A percentile compares a stretch with the other conserved stretches of the same genome.
These are phyloP conservation scores for Talaromyces borbonicus DNA, from an alignment of 495 filamentous ascomycete genomes.

Conservation along the genomic window DNA sequence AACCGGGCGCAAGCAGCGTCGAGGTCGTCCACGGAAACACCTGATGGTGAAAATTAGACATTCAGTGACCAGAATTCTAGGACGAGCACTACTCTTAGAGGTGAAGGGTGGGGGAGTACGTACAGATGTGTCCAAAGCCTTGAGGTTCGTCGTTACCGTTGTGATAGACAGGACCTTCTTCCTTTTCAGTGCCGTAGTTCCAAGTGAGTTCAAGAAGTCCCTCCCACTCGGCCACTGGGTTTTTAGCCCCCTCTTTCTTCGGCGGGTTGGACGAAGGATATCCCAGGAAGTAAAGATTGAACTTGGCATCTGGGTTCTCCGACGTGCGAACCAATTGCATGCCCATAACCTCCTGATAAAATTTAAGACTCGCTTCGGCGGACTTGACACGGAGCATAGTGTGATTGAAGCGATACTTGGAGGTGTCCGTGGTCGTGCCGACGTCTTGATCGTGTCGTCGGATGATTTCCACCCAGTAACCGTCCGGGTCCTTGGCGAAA, in stretches of 20 bases:
- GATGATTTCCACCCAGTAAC: conserved; percentile 79
- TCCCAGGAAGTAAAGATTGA: conserved; percentile 89
- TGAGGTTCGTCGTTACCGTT: conserved; percentile 86
- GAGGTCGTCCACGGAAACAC: conserved; percentile 81
- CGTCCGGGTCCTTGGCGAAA: conserved; percentile 87
- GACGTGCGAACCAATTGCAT: conserved; percentile 68
- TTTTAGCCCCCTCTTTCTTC: conserved; percentile 41
- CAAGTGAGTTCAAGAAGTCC: conserved; percentile 86
- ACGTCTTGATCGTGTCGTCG: conserved; percentile 43
- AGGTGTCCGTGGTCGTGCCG: conserved; percentile 39
- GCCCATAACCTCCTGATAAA: conserved; percentile 84
- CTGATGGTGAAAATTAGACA: conserved; percentile 31
- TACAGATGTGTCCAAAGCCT: conserved; percentile 87
- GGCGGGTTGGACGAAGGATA: conserved; percentile 47
- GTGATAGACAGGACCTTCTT: conserved; percentile 77
- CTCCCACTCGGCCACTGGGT: conserved; percentile 57
- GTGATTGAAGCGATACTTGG: conserved; percentile 46
- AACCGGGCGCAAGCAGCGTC: conserved; percentile 77
- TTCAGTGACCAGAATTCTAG: no score
- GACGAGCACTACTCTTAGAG: no score
- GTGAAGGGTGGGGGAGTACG: conserved; percentile 20
- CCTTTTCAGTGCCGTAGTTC: conserved; percentile 95
- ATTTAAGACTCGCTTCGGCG: conserved; percentile 68
- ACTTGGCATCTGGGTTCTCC: conserved; percentile 60
- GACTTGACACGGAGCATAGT: conserved; percentile 97